Conservation (phyloP, 345 rosid genomes). For the Punica granatum region DNA sequence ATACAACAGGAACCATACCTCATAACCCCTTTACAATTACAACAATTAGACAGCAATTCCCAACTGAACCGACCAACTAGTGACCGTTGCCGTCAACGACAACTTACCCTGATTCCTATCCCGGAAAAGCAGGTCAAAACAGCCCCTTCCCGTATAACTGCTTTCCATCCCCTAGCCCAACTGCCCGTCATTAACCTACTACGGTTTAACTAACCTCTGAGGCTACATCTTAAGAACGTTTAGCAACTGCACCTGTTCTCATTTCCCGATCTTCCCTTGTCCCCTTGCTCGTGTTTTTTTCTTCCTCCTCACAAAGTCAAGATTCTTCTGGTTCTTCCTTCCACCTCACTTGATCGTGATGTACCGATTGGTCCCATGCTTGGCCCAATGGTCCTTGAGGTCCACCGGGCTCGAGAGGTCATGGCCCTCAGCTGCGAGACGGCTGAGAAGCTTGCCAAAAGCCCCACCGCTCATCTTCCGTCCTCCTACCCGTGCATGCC, state of each 20-base stretch:
- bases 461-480: conserved; percentile 99
- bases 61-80: neutral
- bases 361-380: conserved; percentile 40
- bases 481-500: conserved; percentile 90
- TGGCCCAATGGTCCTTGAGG: conserved; percentile 74
- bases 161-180: neutral
- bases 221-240: neutral
- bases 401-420: conserved; percentile 69
- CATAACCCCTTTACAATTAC: neutral
- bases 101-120: neutral
- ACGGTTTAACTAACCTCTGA: neutral
- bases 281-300: neutral
- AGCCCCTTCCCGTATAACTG: neutral
- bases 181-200: neutral
- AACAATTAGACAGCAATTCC: neutral
- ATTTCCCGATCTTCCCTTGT: neutral
- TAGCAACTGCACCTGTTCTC: neutral
- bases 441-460: conserved; percentile 85
- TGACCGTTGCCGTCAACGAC: neutral
- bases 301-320: neutral
- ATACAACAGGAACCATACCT: neutral
- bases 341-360: conserved; percentile 20
- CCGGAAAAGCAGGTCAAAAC: neutral
- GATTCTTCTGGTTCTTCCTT: neutral
- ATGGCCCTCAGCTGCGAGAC: conserved; percentile 72